These are phyloP conservation scores for Chaetoscypha palmicola DNA, from an alignment of 2,329 filamentous ascomycete genomes.

Conservation along the genomic window DNA sequence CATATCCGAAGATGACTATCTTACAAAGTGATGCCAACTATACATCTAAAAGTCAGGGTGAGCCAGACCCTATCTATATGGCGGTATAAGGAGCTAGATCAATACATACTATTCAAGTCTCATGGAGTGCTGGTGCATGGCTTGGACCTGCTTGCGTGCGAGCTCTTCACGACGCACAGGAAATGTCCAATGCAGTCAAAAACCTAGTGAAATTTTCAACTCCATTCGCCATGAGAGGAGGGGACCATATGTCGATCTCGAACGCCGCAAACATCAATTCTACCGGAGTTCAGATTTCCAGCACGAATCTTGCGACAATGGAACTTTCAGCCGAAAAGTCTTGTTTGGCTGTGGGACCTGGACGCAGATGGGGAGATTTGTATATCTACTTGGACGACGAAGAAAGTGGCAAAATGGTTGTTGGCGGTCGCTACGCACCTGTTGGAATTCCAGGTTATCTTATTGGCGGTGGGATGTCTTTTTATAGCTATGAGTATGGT, in stretches of 20 bases:
- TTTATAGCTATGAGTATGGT: constrained; percentile 18
- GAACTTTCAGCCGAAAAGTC: constrained; percentile 23
- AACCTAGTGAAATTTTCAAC: constrained; percentile 9
- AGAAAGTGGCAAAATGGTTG: constrained; percentile 27
- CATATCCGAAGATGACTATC: constrained; percentile 11
- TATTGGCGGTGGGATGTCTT: constrained; percentile 30
- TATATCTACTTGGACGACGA: constrained; percentile 31
- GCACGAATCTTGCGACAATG: constrained; percentile 26
- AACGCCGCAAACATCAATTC: constrained; percentile 42
- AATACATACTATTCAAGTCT: too few relatives aligned
- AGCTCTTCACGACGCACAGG: constrained; percentile 8
- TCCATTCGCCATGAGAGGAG: constrained; percentile 48
- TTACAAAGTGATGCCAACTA: constrained; percentile 12
- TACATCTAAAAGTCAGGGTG: constrained; percentile 12
- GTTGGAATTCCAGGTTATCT: constrained; percentile 36
- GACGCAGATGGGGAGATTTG: constrained; percentile 34
- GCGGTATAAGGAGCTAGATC: background rate
- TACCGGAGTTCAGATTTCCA: constrained; percentile 42
- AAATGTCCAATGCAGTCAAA: constrained; percentile 16
- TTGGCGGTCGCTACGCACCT: constrained; percentile 32
- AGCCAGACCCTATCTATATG: background rate
- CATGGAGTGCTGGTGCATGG: constrained; percentile 15
- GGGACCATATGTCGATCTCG: constrained; percentile 52
- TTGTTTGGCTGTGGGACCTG: constrained; percentile 31
- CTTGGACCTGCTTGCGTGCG: constrained; percentile 16